Evolutionary conservation across 768 basidiomycete genomes (phyloP), one percentile per base, ranked within the genome.

Genomic region (Boletus speciosus): DNA sequence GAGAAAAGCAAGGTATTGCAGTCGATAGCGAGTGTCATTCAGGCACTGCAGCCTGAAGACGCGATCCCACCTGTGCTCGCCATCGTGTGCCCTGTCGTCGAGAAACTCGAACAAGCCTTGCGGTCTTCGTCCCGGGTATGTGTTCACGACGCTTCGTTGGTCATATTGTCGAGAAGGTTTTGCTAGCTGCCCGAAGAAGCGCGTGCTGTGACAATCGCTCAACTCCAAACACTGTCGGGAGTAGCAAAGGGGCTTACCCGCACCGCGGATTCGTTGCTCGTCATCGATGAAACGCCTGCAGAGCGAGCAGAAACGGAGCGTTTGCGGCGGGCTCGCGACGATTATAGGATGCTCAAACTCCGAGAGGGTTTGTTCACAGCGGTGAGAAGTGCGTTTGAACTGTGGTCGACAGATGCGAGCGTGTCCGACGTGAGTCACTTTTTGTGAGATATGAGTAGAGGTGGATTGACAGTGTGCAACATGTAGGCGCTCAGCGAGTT

Each of bases 1-100:
- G 93, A 96, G 70, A 90, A 89, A 71, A 82, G 84, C 60, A 97
- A 95, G 71, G 90, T 97, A 1, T 74, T 97, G 42, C 90, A 97
- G 66, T 91, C 89, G 0, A 95, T 98, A 48, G 85, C 92, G 2
- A 96, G 93, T 58, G 92, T 98, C 4, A 89, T 97, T 32, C 91
- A 97, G 63, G 95, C 94, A 0, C 71, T 98, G 46, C 86, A 90
- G 0, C 85, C 91, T 0, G 74, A 75, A 39, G 87, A 93, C 40
- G 89, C 83, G 52, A 85, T 96, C 27, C 78, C 83, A 0, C 89
- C 93, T 0, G 78, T 95, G 0, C 66, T 90, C 81, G 86, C 84
- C 0, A 89, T 96, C 52, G 79, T 92, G 6, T 77, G 74, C 49
- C 93, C 93, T 0, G 83, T 95, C 4, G 73, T 92, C 1, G 77